These are phyloP conservation scores for Canavalia ensiformis DNA, from an alignment of 306 rosid species.

Conservation along the genomic window DNA sequence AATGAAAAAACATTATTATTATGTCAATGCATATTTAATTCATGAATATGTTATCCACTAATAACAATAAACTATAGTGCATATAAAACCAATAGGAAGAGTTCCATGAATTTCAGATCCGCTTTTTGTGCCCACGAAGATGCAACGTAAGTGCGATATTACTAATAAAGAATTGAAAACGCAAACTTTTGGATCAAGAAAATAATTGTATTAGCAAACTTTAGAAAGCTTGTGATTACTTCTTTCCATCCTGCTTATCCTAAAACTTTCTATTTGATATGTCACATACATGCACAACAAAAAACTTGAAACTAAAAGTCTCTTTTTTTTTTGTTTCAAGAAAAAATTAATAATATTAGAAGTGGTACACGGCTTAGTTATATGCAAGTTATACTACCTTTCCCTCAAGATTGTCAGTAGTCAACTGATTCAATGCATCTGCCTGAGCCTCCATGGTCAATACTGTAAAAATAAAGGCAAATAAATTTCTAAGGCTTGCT, in stretches of 20 bases:
- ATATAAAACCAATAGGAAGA: slow-evolving; percentile 11
- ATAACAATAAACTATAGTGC: not conserved
- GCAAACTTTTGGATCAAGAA: not conserved
- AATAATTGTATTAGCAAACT: not conserved
- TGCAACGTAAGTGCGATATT: not conserved
- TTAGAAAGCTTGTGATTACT: not conserved
- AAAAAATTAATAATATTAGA: slow-evolving; percentile 50
- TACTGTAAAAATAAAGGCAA: slow-evolving; percentile 49
- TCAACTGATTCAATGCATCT: slow-evolving; percentile 78
- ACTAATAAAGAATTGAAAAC: not conserved
- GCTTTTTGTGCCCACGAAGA: not conserved
- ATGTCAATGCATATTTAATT: not conserved
- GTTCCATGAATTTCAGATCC: not conserved
- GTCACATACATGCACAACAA: not conserved
- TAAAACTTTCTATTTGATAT: not conserved
- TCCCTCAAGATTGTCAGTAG: slow-evolving; percentile 77
- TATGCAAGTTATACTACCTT: slow-evolving; percentile 53
- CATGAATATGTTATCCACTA: not conserved
- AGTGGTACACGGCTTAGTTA: not conserved
- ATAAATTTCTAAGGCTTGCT: not conserved
- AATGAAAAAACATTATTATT: not conserved
- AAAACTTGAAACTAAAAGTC: slow-evolving; percentile 4
- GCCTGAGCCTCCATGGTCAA: slow-evolving; percentile 82
- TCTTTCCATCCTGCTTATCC: not conserved
- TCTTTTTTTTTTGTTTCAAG: slow-evolving; percentile 56